phyloP scores from a whole-genome alignment of 371 early-diverging fungal genomes.

The Amoeboradix gromovi region DNA sequence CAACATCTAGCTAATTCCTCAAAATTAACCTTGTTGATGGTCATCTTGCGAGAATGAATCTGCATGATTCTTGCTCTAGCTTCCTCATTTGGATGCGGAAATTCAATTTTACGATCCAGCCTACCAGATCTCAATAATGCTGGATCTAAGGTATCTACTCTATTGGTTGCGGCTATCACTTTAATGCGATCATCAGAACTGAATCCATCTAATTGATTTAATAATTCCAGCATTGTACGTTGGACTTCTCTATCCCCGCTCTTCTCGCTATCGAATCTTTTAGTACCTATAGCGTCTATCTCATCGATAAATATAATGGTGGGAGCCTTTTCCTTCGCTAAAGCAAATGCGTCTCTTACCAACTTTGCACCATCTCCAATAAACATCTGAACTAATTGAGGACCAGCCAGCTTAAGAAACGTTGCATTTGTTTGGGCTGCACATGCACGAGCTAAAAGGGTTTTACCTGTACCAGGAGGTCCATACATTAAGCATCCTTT shows the following conservation, averaged over 20 bases:
- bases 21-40: constrained; percentile 85
- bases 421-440: constrained; percentile 91
- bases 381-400: constrained; percentile 97
- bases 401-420: constrained; percentile 87
- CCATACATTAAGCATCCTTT: constrained; percentile 93
- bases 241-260: constrained; percentile 99
- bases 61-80: constrained; percentile 94
- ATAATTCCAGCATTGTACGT: constrained; percentile 96
- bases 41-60: constrained; percentile 99
- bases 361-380: constrained; percentile 98
- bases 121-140: constrained; percentile 96
- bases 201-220: constrained; percentile 98
- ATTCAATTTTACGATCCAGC: constrained; percentile 98
- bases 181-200: constrained; percentile 85
- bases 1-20: constrained; percentile 91
- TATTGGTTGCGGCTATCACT: constrained; percentile 99
- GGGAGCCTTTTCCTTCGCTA: constrained; percentile 95
- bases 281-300: constrained; percentile 97
- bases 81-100: constrained; percentile 93
- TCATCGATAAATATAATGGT: constrained; percentile 99
- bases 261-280: constrained; percentile 91
- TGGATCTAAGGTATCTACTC: constrained; percentile 98
- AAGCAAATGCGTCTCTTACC: constrained; percentile 90
- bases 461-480: constrained; percentile 79
- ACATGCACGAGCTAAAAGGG: constrained; percentile 88